Conservation (phyloP, 31 red algal species). For the Endocladia muricata region DNA sequence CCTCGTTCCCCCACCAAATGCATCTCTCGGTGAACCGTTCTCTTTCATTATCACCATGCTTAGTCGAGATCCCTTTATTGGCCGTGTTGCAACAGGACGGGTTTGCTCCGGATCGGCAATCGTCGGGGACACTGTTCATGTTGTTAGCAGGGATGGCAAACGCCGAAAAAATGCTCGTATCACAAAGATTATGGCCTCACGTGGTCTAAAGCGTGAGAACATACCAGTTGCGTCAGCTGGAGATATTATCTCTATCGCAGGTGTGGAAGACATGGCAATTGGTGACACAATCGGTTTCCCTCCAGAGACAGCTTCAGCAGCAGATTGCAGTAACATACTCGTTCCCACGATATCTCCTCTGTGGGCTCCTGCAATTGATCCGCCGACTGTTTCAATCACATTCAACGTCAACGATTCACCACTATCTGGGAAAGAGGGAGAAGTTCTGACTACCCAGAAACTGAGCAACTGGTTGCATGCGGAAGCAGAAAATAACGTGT, state of each 20-base stretch:
- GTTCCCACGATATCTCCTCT: constrained; percentile 46
- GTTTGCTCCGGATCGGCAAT: constrained; percentile 56
- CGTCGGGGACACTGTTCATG: constrained; percentile 60
- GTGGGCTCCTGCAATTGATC: constrained; percentile 71
- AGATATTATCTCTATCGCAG: constrained; percentile 79
- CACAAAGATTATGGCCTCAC: constrained; percentile 68
- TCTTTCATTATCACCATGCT: constrained; percentile 70
- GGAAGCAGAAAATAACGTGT: constrained; percentile 53
- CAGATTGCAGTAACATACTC: constrained; percentile 43
- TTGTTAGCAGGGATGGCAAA: constrained; percentile 53
- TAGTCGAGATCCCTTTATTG: constrained; percentile 69
- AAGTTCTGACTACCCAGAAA: constrained; percentile 79
- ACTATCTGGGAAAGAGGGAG: constrained; percentile 74
- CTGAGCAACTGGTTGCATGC: constrained; percentile 54
- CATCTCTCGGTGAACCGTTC: constrained; percentile 50
- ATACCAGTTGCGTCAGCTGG: constrained; percentile 71
- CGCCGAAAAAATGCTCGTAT: constrained; percentile 58
- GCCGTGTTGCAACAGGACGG: constrained; percentile 70
- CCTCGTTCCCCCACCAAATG: constrained; percentile 62
- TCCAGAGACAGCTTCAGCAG: constrained; percentile 24
- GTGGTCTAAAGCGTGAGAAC: constrained; percentile 59
- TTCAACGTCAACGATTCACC: constrained; percentile 92
- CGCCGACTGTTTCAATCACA: constrained; percentile 82
- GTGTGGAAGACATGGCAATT: constrained; percentile 72
- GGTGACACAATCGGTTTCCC: constrained; percentile 82